A percentile compares a stretch with the other conserved stretches of the same genome.
phyloP scores from a whole-genome alignment of 192 early-diverging fungal species.

The Entomortierella chlamydospora region DNA sequence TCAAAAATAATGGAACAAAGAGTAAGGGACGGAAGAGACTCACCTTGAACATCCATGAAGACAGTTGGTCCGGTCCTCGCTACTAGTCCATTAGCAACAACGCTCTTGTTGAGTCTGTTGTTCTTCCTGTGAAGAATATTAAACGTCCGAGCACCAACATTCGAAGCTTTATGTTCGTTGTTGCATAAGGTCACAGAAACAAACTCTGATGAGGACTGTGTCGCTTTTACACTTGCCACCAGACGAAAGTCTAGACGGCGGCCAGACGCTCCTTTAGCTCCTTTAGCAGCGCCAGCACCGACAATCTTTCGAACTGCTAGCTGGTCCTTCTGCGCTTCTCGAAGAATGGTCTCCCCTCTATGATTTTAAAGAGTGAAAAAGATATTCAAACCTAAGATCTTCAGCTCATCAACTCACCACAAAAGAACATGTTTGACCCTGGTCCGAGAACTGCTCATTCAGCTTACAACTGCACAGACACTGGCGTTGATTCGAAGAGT shows the following conservation, averaged over 20 bases:
- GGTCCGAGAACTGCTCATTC: too few relatives aligned
- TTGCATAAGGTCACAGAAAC: conserved; percentile 25
- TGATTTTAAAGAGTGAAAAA: conserved; percentile 12
- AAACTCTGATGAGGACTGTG: conserved; percentile 17
- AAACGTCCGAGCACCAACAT: too few relatives aligned
- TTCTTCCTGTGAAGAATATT: too few relatives aligned
- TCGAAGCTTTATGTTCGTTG: conserved; percentile 36
- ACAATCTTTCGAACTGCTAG: conserved; percentile 10
- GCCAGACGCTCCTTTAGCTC: conserved; percentile 14
- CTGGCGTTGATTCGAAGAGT: neutral
- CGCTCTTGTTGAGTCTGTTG: too few relatives aligned
- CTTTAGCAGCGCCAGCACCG: conserved; percentile 8
- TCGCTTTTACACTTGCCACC: conserved; percentile 18
- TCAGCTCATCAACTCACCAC: too few relatives aligned
- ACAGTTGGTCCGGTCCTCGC: too few relatives aligned
- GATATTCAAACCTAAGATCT: too few relatives aligned
- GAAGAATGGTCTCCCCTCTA: conserved; percentile 16
- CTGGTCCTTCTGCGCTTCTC: conserved; percentile 20
- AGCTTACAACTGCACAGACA: conserved; percentile 1
- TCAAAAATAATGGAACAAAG: too few relatives aligned
- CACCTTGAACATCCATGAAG: too few relatives aligned
- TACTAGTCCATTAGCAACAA: too few relatives aligned
- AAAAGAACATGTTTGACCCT: too few relatives aligned
- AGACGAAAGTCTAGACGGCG: conserved; percentile 20
- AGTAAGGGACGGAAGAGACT: too few relatives aligned